Percentiles rank a stretch among this genome's conserved stretches.
Conservation (phyloP, 495 filamentous ascomycete species). For the Hypoxylon subgilvum region DNA sequence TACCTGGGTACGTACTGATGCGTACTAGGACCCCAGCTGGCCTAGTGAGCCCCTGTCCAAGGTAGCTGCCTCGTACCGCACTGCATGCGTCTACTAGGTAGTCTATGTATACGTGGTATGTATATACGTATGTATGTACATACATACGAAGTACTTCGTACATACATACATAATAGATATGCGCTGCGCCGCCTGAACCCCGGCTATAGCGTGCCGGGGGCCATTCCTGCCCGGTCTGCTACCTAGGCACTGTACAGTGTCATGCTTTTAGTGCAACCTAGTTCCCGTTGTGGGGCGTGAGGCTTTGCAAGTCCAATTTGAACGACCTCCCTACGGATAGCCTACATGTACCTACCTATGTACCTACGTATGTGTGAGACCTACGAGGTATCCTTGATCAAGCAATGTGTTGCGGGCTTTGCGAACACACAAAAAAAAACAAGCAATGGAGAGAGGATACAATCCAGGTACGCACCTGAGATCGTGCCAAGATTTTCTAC, state of each 20-base stretch:
- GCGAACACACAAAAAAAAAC: conserved; percentile 9
- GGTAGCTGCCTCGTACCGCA: conserved; percentile 19
- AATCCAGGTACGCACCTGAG: conserved; percentile 1
- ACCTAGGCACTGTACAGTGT: conserved; percentile 20
- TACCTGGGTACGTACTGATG: background rate
- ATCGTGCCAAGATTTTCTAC: conserved; percentile 20
- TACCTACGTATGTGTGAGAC: too few relatives aligned
- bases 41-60: conserved; percentile 15
- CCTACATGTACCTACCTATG: conserved; percentile 1
- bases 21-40: conserved; percentile 10
- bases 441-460: conserved; percentile 12
- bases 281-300: conserved; percentile 47
- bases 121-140: too few relatives aligned
- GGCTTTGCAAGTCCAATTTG: conserved; percentile 41
- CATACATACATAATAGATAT: too few relatives aligned
- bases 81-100: too few relatives aligned
- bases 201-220: conserved; percentile 26
- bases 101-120: too few relatives aligned
- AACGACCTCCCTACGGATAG: conserved; percentile 27
- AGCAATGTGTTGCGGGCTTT: too few relatives aligned
- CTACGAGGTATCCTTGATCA: too few relatives aligned
- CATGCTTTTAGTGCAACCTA: conserved; percentile 39
- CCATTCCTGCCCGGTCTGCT: conserved; percentile 13
- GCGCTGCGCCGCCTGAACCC: conserved; percentile 30
- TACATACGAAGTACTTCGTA: too few relatives aligned